A percentile compares a stretch with the other conserved stretches of the same genome.
Evolutionary conservation across 495 filamentous ascomycete genomes (phyloP).

Genomic region (Neurospora sp.): DNA sequence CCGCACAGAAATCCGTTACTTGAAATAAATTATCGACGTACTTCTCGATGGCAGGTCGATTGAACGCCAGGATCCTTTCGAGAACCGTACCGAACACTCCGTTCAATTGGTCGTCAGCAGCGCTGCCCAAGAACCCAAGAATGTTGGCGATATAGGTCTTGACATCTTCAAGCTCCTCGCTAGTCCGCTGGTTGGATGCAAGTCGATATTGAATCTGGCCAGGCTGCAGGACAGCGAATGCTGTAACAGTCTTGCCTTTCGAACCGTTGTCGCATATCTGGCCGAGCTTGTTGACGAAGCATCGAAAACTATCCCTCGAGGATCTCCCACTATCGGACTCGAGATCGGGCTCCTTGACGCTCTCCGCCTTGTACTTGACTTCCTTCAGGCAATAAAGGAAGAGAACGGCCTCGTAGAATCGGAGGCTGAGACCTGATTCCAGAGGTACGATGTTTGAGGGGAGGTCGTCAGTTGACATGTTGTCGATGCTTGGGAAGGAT

Average conservation of each 20-base stretch:
- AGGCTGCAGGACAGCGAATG: conserved; percentile 10
- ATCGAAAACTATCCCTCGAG: conserved; percentile 3
- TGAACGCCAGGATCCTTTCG: neutral
- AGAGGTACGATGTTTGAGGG: neutral
- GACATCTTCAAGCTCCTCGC: neutral
- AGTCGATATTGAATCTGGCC: conserved; percentile 17
- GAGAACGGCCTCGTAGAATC: conserved; percentile 16
- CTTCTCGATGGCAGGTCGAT: neutral
- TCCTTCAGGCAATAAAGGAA: conserved; percentile 7
- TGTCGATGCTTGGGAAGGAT: neutral
- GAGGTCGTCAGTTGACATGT: neutral
- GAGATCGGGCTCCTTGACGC: conserved; percentile 4
- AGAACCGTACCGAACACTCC: neutral
- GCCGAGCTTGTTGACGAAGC: conserved; percentile 19
- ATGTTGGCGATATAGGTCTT: conserved; percentile 2
- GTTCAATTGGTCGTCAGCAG: neutral
- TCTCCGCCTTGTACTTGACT: neutral
- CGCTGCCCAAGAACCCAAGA: neutral
- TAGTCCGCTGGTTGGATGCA: conserved; percentile 10
- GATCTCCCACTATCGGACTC: conserved; percentile 2
- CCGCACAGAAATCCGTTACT: too few species aligned
- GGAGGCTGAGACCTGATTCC: conserved; percentile 2
- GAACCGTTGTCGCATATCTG: conserved; percentile 16
- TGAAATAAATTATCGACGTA: neutral
- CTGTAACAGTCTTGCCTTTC: conserved; percentile 11